phyloP scores from a whole-genome alignment of 106 monocot genomes.

The Dactylorhiza incarnata region DNA sequence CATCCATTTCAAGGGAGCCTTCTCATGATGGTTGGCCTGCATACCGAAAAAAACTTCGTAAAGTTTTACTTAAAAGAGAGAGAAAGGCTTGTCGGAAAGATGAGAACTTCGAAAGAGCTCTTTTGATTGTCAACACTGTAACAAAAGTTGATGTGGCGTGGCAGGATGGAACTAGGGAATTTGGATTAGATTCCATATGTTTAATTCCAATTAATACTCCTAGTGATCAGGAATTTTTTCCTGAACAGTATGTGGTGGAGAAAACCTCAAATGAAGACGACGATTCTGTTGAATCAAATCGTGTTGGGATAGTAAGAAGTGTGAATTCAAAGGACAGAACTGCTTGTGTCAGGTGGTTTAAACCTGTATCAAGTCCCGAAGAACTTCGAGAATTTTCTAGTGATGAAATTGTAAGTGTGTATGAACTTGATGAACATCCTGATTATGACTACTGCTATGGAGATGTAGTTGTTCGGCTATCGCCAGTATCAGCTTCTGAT shows the following conservation, averaged over 20 bases:
- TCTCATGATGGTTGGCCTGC: constrained; percentile 41
- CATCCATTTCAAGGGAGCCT: constrained; percentile 39
- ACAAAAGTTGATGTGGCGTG: constrained; percentile 86
- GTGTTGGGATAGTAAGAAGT: constrained; percentile 72
- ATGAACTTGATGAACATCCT: constrained; percentile 89
- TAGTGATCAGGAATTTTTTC: constrained; percentile 90
- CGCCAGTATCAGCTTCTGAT: constrained; percentile 36
- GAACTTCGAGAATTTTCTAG: constrained; percentile 50
- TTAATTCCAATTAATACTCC: constrained; percentile 74
- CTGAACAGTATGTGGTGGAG: constrained; percentile 92
- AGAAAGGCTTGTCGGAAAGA: constrained; percentile 50
- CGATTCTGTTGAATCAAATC: constrained; percentile 44
- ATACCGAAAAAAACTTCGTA: constrained; percentile 59
- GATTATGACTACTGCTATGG: constrained; percentile 97
- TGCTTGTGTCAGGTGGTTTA: constrained; percentile 78
- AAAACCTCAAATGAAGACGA: constrained; percentile 58
- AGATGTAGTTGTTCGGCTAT: constrained; percentile 87
- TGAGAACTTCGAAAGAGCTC: constrained; percentile 69
- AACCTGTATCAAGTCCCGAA: constrained; percentile 48
- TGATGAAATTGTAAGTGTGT: constrained; percentile 86
- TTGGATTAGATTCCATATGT: constrained; percentile 50
- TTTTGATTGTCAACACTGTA: constrained; percentile 54
- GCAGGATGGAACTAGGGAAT: constrained; percentile 84
- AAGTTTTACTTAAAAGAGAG: constrained; percentile 53
- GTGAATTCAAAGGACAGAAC: constrained; percentile 78